Evolutionary conservation across 805 yeast species (phyloP).

Genomic region (Candida piceae): DNA sequence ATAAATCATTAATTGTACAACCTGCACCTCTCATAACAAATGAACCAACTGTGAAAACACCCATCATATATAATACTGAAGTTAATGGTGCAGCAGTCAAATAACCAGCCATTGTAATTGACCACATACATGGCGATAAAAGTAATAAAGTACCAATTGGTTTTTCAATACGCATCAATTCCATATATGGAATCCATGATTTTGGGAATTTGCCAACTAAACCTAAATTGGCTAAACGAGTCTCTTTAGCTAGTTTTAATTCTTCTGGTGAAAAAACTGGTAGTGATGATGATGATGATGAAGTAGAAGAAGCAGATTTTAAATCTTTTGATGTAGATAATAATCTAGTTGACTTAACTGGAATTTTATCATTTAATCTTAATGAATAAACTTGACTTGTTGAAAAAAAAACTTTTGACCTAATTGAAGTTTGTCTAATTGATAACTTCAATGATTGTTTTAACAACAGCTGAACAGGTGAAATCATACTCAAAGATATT

Average conservation of each 20-base stretch:
- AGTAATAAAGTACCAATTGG: conserved; percentile 94
- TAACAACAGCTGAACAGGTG: too few species aligned
- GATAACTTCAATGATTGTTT: too few species aligned
- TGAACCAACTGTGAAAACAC: conserved; percentile 78
- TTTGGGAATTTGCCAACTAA: conserved; percentile 62
- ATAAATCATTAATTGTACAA: conserved; percentile 87
- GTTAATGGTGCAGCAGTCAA: conserved; percentile 63
- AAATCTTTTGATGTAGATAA: neutral
- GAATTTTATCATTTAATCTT: too few species aligned
- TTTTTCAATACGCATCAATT: conserved; percentile 83
- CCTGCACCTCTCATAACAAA: conserved; percentile 97
- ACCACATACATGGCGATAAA: conserved; percentile 86
- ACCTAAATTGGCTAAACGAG: conserved; percentile 42
- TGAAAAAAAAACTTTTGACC: too few species aligned
- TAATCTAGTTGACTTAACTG: too few species aligned
- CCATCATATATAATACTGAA: conserved; percentile 55
- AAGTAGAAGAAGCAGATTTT: neutral
- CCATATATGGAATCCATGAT: conserved; percentile 83
- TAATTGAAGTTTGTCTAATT: too few species aligned
- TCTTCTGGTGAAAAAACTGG: conserved; percentile 35
- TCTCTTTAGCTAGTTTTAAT: conserved; percentile 44
- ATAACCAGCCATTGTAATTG: conserved; percentile 84
- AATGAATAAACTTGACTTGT: too few species aligned
- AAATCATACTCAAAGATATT: too few species aligned
- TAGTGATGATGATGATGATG: neutral